phyloP scores from a whole-genome alignment of 2,329 filamentous ascomycete genomes.

The Lasiodiplodia theobromae region DNA sequence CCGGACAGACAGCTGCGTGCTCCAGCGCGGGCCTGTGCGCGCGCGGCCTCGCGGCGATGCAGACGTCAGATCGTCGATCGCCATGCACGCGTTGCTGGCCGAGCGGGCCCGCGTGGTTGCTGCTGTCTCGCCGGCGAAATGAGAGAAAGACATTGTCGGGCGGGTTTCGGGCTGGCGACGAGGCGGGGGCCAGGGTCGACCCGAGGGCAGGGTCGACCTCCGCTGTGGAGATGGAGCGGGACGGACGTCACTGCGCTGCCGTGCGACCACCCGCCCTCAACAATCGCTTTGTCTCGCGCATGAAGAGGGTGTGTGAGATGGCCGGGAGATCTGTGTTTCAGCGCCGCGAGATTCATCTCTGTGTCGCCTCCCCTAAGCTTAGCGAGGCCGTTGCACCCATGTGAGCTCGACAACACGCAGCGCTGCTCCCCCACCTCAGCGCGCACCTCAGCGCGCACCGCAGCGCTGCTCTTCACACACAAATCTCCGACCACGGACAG shows the following conservation, averaged over 20 bases:
- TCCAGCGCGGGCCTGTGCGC: conserved; percentile 6
- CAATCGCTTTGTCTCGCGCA: conserved; percentile 21
- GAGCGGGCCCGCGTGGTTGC: neutral
- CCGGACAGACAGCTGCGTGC: conserved; percentile 2
- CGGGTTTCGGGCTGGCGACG: neutral
- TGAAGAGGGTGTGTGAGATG: conserved; percentile 21
- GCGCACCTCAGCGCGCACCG: conserved; percentile 3
- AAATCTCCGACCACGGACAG: conserved; percentile 12
- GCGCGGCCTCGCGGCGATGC: neutral
- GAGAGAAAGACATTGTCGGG: neutral
- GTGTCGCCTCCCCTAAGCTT: conserved; percentile 12
- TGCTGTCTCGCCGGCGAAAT: conserved; percentile 1
- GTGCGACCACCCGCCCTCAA: conserved; percentile 10
- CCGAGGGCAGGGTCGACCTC: neutral
- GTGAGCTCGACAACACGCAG: neutral
- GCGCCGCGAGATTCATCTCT: conserved; percentile 19
- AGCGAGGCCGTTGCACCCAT: conserved; percentile 8
- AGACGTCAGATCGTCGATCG: conserved; percentile 19
- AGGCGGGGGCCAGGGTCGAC: neutral
- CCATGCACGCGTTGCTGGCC: neutral
- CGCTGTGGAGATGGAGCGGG: neutral
- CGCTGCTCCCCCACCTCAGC: conserved; percentile 14
- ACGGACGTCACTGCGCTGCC: conserved; percentile 11
- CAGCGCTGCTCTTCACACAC: conserved; percentile 13
- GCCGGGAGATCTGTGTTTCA: conserved; percentile 21